These are phyloP conservation scores for Xylaria multiplex DNA, from an alignment of 2,329 filamentous ascomycete genomes.

Conservation along the genomic window DNA sequence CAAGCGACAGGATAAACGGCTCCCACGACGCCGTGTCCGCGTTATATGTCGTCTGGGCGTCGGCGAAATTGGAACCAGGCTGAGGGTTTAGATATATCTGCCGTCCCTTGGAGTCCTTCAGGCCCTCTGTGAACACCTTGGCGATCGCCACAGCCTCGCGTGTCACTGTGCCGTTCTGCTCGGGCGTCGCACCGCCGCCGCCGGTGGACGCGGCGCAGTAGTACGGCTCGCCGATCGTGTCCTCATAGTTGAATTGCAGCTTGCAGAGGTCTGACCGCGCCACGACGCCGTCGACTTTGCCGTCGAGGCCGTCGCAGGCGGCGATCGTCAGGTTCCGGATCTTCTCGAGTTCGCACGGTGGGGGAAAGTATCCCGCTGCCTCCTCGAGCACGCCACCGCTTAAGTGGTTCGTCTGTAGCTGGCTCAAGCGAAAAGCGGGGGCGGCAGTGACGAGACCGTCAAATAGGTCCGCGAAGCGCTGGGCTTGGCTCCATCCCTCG, in stretches of 20 bases:
- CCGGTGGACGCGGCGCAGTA: constrained; percentile 52
- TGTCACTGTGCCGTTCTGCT: constrained; percentile 47
- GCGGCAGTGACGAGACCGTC: constrained; percentile 59
- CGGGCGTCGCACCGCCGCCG: constrained; percentile 35
- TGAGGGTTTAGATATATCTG: constrained; percentile 52
- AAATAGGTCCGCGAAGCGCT: constrained; percentile 60
- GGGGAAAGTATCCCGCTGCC: constrained; percentile 54
- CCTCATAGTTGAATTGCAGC: constrained; percentile 54
- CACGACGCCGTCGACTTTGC: constrained; percentile 64
- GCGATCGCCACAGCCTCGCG: constrained; percentile 47
- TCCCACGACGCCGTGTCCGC: constrained; percentile 45
- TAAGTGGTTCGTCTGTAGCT: constrained; percentile 59
- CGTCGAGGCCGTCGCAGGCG: constrained; percentile 65
- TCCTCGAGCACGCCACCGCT: constrained; percentile 53
- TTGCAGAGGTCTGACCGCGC: constrained; percentile 51
- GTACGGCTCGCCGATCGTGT: constrained; percentile 58
- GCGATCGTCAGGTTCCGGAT: constrained; percentile 64
- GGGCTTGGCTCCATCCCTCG: constrained; percentile 60
- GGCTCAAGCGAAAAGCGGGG: constrained; percentile 58
- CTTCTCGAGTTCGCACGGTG: constrained; percentile 56
- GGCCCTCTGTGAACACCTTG: constrained; percentile 50
- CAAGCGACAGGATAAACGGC: constrained; percentile 39
- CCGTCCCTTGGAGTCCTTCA: constrained; percentile 50
- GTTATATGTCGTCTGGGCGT: constrained; percentile 50
- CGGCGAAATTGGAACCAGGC: constrained; percentile 47